Percentiles rank a stretch among this genome's conserved stretches.
These are phyloP conservation scores for Eutrema salsugineum DNA, from an alignment of 441 rosid species.

Conservation along the genomic window DNA sequence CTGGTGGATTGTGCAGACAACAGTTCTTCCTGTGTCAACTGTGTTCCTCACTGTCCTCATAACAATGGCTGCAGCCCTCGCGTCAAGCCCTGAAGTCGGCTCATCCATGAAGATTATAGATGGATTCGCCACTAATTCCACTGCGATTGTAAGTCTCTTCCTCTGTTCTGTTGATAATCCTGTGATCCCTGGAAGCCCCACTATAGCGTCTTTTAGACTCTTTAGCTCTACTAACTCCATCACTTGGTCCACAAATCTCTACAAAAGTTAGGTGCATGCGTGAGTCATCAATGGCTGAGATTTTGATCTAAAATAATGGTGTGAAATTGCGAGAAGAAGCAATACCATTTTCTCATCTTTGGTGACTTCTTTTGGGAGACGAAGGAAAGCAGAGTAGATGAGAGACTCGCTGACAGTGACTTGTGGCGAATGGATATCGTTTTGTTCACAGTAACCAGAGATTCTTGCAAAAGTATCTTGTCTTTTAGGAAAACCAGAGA, in stretches of 20 bases:
- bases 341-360: conserved; percentile 69
- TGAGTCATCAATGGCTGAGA: background rate
- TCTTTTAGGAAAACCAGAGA: conserved; percentile 78
- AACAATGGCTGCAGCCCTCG: conserved; percentile 79
- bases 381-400: conserved; percentile 86
- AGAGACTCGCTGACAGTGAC: conserved; percentile 83
- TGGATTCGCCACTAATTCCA: conserved; percentile 74
- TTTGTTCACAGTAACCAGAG: conserved; percentile 95
- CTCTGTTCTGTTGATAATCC: conserved; percentile 78
- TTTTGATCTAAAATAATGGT: background rate
- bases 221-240: conserved; percentile 66
- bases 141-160: conserved; percentile 73
- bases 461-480: conserved; percentile 98
- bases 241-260: conserved; percentile 71
- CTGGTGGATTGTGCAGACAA: conserved; percentile 81
- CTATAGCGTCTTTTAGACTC: conserved; percentile 54
- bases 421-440: conserved; percentile 88
- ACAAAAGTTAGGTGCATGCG: background rate
- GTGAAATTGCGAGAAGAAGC: background rate
- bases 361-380: conserved; percentile 70
- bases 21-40: conserved; percentile 70
- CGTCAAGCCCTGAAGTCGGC: conserved; percentile 82
- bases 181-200: conserved; percentile 64
- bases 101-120: conserved; percentile 86
- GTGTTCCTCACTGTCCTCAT: conserved; percentile 83